A percentile compares a stretch with the other conserved stretches of the same genome.
Evolutionary conservation across 176 grass and related monocot genomes (phyloP).

Genomic region (Elaeis guineensis): DNA sequence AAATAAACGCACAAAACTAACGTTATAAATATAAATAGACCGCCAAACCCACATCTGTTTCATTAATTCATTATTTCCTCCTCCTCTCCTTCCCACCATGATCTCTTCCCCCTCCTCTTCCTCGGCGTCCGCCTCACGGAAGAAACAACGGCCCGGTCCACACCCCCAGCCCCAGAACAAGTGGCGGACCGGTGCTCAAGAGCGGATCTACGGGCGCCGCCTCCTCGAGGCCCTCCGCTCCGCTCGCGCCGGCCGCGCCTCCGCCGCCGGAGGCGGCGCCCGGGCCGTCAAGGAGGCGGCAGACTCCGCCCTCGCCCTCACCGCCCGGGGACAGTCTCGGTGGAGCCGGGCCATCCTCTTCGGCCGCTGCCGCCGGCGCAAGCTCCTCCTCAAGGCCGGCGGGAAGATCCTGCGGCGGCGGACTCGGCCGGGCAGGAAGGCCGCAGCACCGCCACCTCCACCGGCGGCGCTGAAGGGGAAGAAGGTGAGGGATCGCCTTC

Average conservation of each 20-base stretch:
- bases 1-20: too few relatives aligned
- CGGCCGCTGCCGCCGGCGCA: constrained; percentile 31
- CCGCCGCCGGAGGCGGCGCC: not conserved
- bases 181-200: constrained; percentile 72
- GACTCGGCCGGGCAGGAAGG: constrained; percentile 13
- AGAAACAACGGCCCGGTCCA: not conserved
- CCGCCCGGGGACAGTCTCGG: constrained; percentile 66
- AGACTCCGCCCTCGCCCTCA: constrained; percentile 82
- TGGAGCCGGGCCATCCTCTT: constrained; percentile 97
- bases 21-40: too few relatives aligned
- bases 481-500: constrained; percentile 76
- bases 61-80: not conserved
- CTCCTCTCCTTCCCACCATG: constrained; percentile 2
- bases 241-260: constrained; percentile 1
- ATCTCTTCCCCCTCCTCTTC: constrained; percentile 14
- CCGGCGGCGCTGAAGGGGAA: constrained; percentile 15
- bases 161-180: constrained; percentile 25
- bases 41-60: too few relatives aligned
- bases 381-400: constrained; percentile 71
- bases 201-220: constrained; percentile 68
- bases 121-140: constrained; percentile 18
- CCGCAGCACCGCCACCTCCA: not conserved
- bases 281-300: constrained; percentile 72
- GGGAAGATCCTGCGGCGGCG: constrained; percentile 41
- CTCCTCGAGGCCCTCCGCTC: constrained; percentile 71